Evolutionary conservation across 805 yeast species (phyloP), one percentile per base, ranked within the genome.

Genomic region (Peterozyma xylosa): DNA sequence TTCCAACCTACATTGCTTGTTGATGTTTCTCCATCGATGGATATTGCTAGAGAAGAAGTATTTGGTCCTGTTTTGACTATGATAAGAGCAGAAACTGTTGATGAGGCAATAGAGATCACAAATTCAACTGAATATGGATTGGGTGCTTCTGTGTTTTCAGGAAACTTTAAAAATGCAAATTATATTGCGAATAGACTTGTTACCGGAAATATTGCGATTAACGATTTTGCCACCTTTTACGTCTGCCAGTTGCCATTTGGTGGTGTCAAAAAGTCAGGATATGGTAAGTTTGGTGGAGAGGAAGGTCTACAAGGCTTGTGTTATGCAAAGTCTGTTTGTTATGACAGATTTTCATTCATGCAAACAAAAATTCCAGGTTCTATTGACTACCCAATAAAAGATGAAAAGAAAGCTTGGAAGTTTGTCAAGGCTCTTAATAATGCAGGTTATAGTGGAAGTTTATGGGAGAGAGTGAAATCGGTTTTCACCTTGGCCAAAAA

Each of bases 161-260:
- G 69, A 15, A 70, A 75, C 53, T 75, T 76, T 58, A 53, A 60
- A 6, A 75, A 73, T 42, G 74, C 89, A 46, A 76, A 80, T 54
- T 64, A 67, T 40, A 78, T 88, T 30, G 86, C 90, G 11, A 70
- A 79, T 52, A 60, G 65, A 9, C 63, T 93, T 52, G 73, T 79
- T 33, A 74, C 90, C 37, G 99, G 99, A 18, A 93, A 90, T 57
- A 95, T 93, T 39, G 96, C 99, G 9, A 86, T 93, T 49, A 93
- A 93, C 62, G 99, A 93, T 67, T 93, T 93, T 70, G 99, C 98
- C 7, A 91, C 98, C 0, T 93, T 80, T 58, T 88, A 90, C 57
- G 87, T 93, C 33, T 90, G 96, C 52, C 99, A 93, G 64, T 71
- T 93, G 53, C 99, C 99, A 30, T 93, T 93, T 65, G 99, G 99